Evolutionary conservation across 1,139 yeast genomes (phyloP).

Genomic region (Blastobotrys capitulatus): DNA sequence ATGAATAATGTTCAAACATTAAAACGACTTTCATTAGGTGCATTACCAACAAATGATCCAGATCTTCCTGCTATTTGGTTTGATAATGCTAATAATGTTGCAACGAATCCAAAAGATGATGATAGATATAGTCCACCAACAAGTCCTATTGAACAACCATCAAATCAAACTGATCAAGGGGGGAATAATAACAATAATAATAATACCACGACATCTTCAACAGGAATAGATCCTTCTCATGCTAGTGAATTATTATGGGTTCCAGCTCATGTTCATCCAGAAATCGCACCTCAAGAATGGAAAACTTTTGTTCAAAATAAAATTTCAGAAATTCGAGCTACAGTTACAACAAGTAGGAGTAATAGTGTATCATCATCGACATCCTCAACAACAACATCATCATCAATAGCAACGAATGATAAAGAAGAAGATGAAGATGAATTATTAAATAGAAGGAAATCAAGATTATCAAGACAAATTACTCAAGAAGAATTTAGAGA

Average conservation of each 20-base stretch:
- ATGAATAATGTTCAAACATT: conserved; percentile 43
- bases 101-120: background rate
- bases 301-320: conserved; percentile 74
- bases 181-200: too few relatives aligned
- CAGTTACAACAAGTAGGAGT: conserved; percentile 23
- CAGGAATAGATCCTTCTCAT: conserved; percentile 16
- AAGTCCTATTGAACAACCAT: background rate
- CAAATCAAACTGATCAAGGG: background rate
- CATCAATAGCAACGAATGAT: background rate
- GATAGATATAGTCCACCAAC: background rate
- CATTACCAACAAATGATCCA: conserved; percentile 40
- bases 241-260: conserved; percentile 63
- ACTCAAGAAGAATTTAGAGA: conserved; percentile 35
- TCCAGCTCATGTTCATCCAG: conserved; percentile 92
- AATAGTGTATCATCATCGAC: background rate
- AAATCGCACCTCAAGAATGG: conserved; percentile 88
- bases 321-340: conserved; percentile 65
- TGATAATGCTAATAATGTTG: conserved; percentile 7
- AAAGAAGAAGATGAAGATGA: background rate
- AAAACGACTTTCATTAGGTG: conserved; percentile 44
- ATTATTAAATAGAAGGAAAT: conserved; percentile 25
- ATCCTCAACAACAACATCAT: background rate
- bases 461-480: conserved; percentile 37
- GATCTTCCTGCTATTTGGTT: conserved; percentile 35
- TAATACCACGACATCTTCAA: too few relatives aligned